A percentile compares a stretch with the other conserved stretches of the same genome.
Conservation (phyloP, 805 yeast species). For the Metschnikowia shivogae region DNA sequence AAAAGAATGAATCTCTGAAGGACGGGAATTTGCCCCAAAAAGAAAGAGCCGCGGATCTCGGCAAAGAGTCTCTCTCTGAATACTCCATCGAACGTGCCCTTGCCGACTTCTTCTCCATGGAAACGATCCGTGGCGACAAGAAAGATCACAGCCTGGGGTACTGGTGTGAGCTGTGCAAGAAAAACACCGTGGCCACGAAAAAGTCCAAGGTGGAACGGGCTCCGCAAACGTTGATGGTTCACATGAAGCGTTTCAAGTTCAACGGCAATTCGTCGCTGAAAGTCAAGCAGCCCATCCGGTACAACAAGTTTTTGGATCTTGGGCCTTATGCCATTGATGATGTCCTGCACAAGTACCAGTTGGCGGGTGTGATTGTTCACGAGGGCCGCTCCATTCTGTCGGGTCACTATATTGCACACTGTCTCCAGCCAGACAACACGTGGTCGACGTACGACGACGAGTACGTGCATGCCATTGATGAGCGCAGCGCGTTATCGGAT, state of each 20-base stretch:
- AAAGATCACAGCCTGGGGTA: conserved; percentile 68
- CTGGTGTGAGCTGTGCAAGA: conserved; percentile 81
- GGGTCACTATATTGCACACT: conserved; percentile 90
- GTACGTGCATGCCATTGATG: conserved; percentile 67
- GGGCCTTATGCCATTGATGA: conserved; percentile 44
- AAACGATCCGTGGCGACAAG: conserved; percentile 64
- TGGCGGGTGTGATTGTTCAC: conserved; percentile 83
- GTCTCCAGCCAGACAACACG: conserved; percentile 85
- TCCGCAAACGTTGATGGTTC: conserved; percentile 85
- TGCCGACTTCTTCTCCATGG: conserved; percentile 78
- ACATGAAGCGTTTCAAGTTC: conserved; percentile 87
- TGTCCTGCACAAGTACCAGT: conserved; percentile 45
- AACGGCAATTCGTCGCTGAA: conserved; percentile 76
- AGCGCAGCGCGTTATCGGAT: conserved; percentile 70
- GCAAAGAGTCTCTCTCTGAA: conserved; percentile 25
- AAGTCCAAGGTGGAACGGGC: conserved; percentile 69
- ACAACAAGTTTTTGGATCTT: conserved; percentile 73
- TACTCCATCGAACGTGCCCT: conserved; percentile 75
- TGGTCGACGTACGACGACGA: conserved; percentile 98
- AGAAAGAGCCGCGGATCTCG: conserved; percentile 6
- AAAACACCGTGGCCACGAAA: conserved; percentile 73
- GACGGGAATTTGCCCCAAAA: too few relatives aligned
- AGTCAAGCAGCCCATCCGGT: conserved; percentile 80
- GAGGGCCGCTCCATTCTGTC: conserved; percentile 90
- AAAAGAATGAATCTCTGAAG: too few relatives aligned